phyloP scores from a whole-genome alignment of 2,329 filamentous ascomycete species.

The Diaporthe citriasiana region DNA sequence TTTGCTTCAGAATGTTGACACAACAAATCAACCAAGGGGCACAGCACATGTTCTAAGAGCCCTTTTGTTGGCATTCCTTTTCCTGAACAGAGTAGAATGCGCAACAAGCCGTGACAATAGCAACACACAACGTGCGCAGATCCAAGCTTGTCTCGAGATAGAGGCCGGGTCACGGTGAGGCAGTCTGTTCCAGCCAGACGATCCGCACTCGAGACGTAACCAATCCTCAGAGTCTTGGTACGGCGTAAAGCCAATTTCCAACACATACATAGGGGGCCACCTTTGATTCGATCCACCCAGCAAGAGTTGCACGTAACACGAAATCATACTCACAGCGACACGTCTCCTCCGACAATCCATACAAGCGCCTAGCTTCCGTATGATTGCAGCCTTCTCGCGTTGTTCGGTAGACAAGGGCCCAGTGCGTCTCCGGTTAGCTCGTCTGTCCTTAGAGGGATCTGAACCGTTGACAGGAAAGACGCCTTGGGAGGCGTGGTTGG shows the following conservation, averaged over 20 bases:
- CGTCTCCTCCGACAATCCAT: constrained; percentile 68
- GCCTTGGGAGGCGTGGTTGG: constrained; percentile 58
- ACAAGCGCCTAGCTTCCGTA: constrained; percentile 72
- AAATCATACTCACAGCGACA: constrained; percentile 67
- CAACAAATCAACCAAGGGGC: background rate
- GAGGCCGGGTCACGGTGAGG: too few species aligned
- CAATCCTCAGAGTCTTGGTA: background rate
- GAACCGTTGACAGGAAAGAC: constrained; percentile 69
- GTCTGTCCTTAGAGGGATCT: constrained; percentile 66
- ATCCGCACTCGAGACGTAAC: background rate
- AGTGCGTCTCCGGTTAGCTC: constrained; percentile 70
- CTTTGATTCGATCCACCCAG: background rate
- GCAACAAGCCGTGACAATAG: background rate
- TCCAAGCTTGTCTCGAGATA: background rate
- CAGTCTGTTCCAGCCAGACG: background rate
- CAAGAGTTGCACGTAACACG: background rate
- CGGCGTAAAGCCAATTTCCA: background rate
- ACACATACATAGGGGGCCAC: background rate
- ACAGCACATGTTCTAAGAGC: too few species aligned
- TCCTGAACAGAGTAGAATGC: background rate
- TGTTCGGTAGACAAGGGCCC: constrained; percentile 71
- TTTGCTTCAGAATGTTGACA: too few species aligned
- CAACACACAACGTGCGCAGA: background rate
- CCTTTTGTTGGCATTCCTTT: background rate
- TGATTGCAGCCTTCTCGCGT: constrained; percentile 71